A percentile compares a stretch with the other conserved stretches of the same genome.
Evolutionary conservation across 306 rosid species (phyloP).

Genomic region (Begonia peltatifolia): DNA sequence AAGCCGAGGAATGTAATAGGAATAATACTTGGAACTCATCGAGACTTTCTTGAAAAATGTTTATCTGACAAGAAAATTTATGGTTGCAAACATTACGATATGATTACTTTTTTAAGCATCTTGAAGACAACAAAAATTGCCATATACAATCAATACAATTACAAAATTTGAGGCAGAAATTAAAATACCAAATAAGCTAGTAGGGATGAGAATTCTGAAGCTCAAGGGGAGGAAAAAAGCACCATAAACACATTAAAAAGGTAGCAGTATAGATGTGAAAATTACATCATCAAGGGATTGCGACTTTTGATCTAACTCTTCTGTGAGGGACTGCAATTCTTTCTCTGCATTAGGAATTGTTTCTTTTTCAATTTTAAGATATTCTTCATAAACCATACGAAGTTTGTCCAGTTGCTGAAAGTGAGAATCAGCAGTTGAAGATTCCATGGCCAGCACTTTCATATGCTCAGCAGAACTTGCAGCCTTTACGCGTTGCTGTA

Average conservation of each 20-base stretch:
- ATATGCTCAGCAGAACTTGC: slow-evolving; percentile 66
- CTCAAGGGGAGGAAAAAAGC: too few relatives aligned
- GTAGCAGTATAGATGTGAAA: background rate
- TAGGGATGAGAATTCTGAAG: too few relatives aligned
- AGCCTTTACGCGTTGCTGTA: slow-evolving; percentile 86
- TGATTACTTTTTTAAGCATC: too few relatives aligned
- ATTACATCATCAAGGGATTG: slow-evolving; percentile 81
- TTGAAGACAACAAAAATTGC: too few relatives aligned
- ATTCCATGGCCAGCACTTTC: slow-evolving; percentile 61
- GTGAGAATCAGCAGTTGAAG: slow-evolving; percentile 53
- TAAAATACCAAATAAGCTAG: too few relatives aligned
- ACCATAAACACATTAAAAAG: background rate
- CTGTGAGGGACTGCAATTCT: slow-evolving; percentile 42
- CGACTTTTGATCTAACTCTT: slow-evolving; percentile 61
- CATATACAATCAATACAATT: too few relatives aligned
- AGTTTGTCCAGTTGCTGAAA: slow-evolving; percentile 91
- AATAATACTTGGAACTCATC: too few relatives aligned
- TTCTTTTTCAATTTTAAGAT: slow-evolving; percentile 58
- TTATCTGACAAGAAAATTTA: too few relatives aligned
- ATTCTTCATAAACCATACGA: slow-evolving; percentile 73
- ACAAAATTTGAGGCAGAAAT: too few relatives aligned
- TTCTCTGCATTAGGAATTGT: slow-evolving; percentile 64
- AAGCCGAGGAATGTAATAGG: too few relatives aligned
- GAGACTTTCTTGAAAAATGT: too few relatives aligned
- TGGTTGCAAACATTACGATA: too few relatives aligned